Conservation (phyloP, 2,329 filamentous ascomycete genomes). For the Botrytis fabae region DNA sequence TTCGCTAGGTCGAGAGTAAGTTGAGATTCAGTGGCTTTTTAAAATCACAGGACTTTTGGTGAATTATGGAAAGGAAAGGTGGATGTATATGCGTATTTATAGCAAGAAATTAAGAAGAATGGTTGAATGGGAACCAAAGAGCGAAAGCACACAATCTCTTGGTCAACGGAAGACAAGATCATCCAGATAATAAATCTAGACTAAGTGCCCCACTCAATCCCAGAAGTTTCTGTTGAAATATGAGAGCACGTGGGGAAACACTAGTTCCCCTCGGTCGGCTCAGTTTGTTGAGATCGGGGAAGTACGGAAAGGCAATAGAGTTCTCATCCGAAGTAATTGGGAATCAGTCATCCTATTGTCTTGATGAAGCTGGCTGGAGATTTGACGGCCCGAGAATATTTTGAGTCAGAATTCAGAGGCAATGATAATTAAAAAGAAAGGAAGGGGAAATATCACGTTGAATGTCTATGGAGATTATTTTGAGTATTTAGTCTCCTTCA, state of each 20-base stretch:
- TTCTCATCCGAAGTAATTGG: neutral
- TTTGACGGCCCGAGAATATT: neutral
- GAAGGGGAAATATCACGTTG: neutral
- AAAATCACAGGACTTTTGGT: neutral
- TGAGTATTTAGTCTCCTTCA: neutral
- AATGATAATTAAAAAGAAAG: neutral
- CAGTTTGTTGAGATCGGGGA: neutral
- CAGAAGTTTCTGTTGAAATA: neutral
- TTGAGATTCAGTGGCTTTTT: neutral
- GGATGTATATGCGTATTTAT: neutral
- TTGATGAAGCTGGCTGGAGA: neutral
- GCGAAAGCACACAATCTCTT: neutral
- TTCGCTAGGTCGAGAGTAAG: neutral
- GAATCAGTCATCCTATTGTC: neutral
- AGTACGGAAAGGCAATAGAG: neutral
- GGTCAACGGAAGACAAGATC: neutral
- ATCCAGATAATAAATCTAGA: neutral
- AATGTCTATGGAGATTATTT: fast-evolving
- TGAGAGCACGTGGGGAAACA: neutral
- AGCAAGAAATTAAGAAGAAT: neutral
- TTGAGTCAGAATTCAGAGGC: neutral
- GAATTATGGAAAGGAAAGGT: neutral
- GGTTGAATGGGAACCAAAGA: neutral
- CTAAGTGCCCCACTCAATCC: neutral
- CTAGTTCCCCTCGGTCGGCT: too few relatives aligned